Percentiles rank a stretch among this genome's conserved stretches.
Evolutionary conservation across 805 yeast genomes (phyloP).

Genomic region (Spathaspora arborariae): DNA sequence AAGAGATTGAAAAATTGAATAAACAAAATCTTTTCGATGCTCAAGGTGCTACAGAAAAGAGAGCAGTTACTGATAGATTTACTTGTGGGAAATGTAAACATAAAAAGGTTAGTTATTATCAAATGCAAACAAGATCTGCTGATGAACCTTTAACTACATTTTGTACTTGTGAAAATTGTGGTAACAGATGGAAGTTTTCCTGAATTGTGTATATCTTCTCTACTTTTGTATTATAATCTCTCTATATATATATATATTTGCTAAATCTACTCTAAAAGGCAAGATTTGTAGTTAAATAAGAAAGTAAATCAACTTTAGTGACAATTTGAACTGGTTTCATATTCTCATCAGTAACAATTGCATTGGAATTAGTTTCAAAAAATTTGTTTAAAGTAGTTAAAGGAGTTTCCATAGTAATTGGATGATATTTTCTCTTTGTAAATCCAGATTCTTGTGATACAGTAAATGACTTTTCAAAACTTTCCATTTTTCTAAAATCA

Average conservation of each 20-base stretch:
- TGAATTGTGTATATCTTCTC: conserved; percentile 21
- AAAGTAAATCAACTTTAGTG: conserved; percentile 79
- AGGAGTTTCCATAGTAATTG: conserved; percentile 62
- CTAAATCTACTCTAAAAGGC: not conserved
- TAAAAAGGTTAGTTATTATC: conserved; percentile 94
- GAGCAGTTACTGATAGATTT: conserved; percentile 94
- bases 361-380: conserved; percentile 82
- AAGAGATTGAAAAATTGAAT: conserved; percentile 80
- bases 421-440: conserved; percentile 62
- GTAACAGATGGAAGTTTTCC: conserved; percentile 97
- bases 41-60: conserved; percentile 93
- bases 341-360: conserved; percentile 71
- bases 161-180: conserved; percentile 97
- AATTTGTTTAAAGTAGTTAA: conserved; percentile 68
- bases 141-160: conserved; percentile 98
- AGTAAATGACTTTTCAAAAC: conserved; percentile 60
- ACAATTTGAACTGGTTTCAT: conserved; percentile 77
- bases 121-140: conserved; percentile 96
- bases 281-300: conserved; percentile 41
- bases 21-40: conserved; percentile 92
- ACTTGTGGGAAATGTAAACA: conserved; percentile 98
- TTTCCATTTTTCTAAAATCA: conserved; percentile 71
- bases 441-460: conserved; percentile 53
- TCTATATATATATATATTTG: not conserved
- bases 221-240: conserved; percentile 4